Conservation (phyloP, 331 rosid genomes). For the Prunus yedoensis region DNA sequence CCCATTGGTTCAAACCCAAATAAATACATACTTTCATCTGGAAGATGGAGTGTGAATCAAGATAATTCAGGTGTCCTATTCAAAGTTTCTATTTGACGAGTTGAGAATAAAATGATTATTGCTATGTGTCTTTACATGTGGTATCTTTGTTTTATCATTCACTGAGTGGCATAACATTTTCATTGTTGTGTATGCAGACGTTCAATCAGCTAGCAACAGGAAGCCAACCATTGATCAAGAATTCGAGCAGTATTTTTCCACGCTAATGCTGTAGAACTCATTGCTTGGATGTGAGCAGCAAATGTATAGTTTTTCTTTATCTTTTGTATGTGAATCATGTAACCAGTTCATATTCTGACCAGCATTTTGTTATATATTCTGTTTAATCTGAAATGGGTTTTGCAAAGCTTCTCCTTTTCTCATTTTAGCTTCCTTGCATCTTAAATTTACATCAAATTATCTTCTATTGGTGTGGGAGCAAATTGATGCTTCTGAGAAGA, state of each 20-base stretch:
- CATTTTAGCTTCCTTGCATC: no score
- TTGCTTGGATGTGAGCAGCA: conserved; percentile 9
- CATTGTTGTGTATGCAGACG: conserved; percentile 47
- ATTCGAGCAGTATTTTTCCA: conserved; percentile 87
- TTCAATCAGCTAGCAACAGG: conserved; percentile 45
- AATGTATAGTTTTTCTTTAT: conserved; percentile 7
- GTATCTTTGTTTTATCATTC: conserved; percentile 4
- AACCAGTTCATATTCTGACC: neutral
- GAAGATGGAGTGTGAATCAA: conserved; percentile 60
- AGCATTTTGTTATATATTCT: neutral
- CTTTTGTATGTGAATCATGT: conserved; percentile 12
- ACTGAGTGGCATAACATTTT: neutral
- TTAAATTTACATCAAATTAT: no score
- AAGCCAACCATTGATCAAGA: conserved; percentile 89
- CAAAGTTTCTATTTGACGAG: neutral
- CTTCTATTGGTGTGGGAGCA: neutral
- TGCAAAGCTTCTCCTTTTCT: neutral
- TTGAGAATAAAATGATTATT: neutral
- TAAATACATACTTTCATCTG: conserved; percentile 57
- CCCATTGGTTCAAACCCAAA: conserved; percentile 47
- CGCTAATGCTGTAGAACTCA: conserved; percentile 64
- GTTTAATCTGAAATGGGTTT: neutral
- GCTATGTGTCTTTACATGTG: conserved; percentile 7
- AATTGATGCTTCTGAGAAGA: no score
- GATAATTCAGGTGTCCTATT: conserved; percentile 35